These are phyloP conservation scores for Dryas integrifolia DNA, from an alignment of 331 rosid species.

Conservation along the genomic window DNA sequence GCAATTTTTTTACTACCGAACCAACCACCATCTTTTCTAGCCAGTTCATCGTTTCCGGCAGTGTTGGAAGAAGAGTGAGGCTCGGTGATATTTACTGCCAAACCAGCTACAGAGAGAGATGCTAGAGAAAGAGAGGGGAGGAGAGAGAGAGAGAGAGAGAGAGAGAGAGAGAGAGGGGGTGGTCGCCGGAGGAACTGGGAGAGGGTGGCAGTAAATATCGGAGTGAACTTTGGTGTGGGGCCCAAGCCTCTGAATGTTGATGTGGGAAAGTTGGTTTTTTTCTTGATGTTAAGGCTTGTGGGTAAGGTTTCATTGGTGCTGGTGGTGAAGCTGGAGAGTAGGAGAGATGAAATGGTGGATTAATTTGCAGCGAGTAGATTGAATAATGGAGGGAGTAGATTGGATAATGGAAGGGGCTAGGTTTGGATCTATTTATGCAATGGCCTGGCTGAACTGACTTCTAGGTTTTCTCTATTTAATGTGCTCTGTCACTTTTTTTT, in stretches of 20 bases:
- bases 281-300: conserved; percentile 33
- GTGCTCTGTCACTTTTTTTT: conserved; percentile 33
- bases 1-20: too few relatives aligned
- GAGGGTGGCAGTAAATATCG: too few relatives aligned
- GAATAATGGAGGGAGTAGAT: not conserved
- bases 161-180: too few relatives aligned
- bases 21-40: too few relatives aligned
- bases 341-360: conserved; percentile 75
- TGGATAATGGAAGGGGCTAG: conserved; percentile 49
- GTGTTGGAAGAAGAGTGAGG: too few relatives aligned
- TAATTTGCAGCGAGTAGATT: conserved; percentile 57
- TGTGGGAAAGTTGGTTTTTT: conserved; percentile 58
- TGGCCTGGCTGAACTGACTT: conserved; percentile 47
- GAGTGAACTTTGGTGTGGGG: conserved; percentile 30
- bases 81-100: too few relatives aligned
- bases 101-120: too few relatives aligned
- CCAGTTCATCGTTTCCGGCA: too few relatives aligned
- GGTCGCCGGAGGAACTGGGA: too few relatives aligned
- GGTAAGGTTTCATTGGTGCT: conserved; percentile 44
- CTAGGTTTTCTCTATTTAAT: conserved; percentile 70
- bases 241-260: conserved; percentile 64
- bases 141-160: too few relatives aligned
- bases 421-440: conserved; percentile 56
- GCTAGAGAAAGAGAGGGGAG: too few relatives aligned
- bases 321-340: conserved; percentile 60